Evolutionary conservation across 202 grass and related monocot genomes (phyloP).

Genomic region (Dendrocalamus latiflorus): DNA sequence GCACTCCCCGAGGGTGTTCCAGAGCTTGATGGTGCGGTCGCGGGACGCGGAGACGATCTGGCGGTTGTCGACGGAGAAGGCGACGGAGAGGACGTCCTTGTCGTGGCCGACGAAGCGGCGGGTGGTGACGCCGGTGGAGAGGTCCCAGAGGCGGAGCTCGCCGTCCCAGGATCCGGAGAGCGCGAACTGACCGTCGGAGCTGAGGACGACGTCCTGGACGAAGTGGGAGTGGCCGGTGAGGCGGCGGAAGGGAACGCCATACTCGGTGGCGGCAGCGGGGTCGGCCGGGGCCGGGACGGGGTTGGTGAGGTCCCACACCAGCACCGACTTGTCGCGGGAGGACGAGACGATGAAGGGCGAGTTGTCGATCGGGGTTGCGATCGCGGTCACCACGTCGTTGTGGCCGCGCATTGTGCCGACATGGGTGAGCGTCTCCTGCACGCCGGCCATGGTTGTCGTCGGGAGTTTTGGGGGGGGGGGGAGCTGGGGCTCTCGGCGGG

Average conservation of each 20-base stretch:
- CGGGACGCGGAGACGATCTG: constrained; percentile 90
- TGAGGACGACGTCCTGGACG: constrained; percentile 92
- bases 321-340: constrained; percentile 88
- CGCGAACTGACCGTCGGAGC: constrained; percentile 87
- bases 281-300: constrained; percentile 25
- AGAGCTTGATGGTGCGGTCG: constrained; percentile 91
- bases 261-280: constrained; percentile 13
- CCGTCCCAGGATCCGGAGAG: constrained; percentile 92
- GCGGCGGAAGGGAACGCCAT: constrained; percentile 67
- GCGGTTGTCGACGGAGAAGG: constrained; percentile 94
- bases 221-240: constrained; percentile 93
- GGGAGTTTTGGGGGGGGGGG: too few species aligned
- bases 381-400: constrained; percentile 74
- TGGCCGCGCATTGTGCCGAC: constrained; percentile 74
- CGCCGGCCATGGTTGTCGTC: constrained; percentile 39
- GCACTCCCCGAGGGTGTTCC: constrained; percentile 98
- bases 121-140: constrained; percentile 67
- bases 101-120: constrained; percentile 77
- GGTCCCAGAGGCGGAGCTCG: constrained; percentile 94
- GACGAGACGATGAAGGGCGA: constrained; percentile 73
- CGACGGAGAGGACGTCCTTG: constrained; percentile 89
- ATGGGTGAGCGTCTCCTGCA: constrained; percentile 57
- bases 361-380: constrained; percentile 73
- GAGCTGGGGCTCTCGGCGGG: neutral
- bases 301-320: constrained; percentile 80